Evolutionary conservation across 108 stramenopile genomes (phyloP).

Genomic region (Discostella stelligeroides): DNA sequence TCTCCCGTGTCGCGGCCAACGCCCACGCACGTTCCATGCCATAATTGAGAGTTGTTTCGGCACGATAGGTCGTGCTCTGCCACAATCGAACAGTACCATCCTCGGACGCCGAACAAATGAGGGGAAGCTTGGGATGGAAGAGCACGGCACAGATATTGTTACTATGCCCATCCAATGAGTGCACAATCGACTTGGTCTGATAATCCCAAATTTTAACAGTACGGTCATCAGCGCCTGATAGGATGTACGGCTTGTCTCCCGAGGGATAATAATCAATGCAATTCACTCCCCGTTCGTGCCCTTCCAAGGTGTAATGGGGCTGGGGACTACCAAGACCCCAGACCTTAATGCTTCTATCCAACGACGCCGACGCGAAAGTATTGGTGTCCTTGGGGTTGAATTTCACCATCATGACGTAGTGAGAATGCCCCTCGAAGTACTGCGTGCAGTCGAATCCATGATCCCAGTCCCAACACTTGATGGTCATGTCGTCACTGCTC

Average conservation of each 20-base stretch:
- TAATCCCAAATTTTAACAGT: constrained; percentile 98
- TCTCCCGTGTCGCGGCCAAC: constrained; percentile 88
- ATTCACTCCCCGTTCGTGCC: constrained; percentile 98
- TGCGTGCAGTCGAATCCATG: constrained; percentile 93
- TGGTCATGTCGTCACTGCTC: constrained; percentile 96
- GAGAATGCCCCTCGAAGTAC: constrained; percentile 97
- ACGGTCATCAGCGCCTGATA: constrained; percentile 97
- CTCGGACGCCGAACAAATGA: constrained; percentile 96
- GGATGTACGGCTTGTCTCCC: constrained; percentile 98
- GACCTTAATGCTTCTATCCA: constrained; percentile 97
- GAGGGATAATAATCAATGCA: constrained; percentile 99
- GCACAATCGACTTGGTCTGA: constrained; percentile 92
- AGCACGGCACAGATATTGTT: constrained; percentile 97
- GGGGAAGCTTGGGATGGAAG: constrained; percentile 98
- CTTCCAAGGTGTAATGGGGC: constrained; percentile 98
- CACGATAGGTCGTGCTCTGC: constrained; percentile 97
- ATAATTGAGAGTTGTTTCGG: constrained; percentile 98
- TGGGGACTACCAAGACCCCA: constrained; percentile 92
- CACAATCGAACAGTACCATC: constrained; percentile 99
- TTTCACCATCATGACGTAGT: constrained; percentile 99
- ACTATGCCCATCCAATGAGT: constrained; percentile 96
- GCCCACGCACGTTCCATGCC: constrained; percentile 99
- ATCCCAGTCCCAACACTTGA: constrained; percentile 99
- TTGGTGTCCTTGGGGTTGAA: constrained; percentile 99
- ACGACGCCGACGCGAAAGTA: constrained; percentile 96